Base-by-base conservation (phyloP, 2,329 filamentous ascomycete genomes). In the Pseudogymnoascus sp. region DNA sequence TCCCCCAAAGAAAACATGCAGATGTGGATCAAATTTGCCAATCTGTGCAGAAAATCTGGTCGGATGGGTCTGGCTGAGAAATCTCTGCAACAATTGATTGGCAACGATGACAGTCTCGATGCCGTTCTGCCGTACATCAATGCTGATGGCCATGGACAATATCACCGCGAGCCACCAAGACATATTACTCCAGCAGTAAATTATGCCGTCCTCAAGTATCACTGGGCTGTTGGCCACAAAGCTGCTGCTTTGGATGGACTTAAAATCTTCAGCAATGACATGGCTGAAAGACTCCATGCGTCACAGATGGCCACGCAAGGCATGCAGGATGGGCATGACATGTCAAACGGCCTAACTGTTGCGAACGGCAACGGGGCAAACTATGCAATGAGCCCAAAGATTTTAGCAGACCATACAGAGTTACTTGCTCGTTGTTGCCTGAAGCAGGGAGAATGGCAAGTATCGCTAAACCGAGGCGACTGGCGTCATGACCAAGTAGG, bases 21-120 rank as follows among this genome's bases (percentile, higher is more conserved):
- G 71, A 99, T 99, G 92, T 97, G 93, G 87, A 97, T 99, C 80
- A 99, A 99, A 74, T 99, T 97, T 74, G 91, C 95, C 71, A 99
- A 97, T 71, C 85, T 99, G 5, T 99, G 96, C 76, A 90, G 96
- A 71, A 99, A 99, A 76, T 96, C 93, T 50, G 90, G 91, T 64
- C 89, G 95, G 31, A 93, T 93, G 82, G 93, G 95, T 8, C 83
- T 99, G 59, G 95, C 95, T 0, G 95, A 99, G 77, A 96, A 96
- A 77, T 96, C 93, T 10, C 79, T 99, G 62, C 93, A 95, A 73
- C 91, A 91, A 65, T 81, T 99, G n/a, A 88, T 97, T 63, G 89
- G 88, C 29, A 86, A 82, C 59, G 86, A 91, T 13, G 81, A 83
- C 19, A 80, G 82, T 35, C 79, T 89, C 19, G 83, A 88, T 65